These are phyloP conservation scores for Santalum album DNA, from an alignment of 164 flowering plant species.

Conservation along the genomic window DNA sequence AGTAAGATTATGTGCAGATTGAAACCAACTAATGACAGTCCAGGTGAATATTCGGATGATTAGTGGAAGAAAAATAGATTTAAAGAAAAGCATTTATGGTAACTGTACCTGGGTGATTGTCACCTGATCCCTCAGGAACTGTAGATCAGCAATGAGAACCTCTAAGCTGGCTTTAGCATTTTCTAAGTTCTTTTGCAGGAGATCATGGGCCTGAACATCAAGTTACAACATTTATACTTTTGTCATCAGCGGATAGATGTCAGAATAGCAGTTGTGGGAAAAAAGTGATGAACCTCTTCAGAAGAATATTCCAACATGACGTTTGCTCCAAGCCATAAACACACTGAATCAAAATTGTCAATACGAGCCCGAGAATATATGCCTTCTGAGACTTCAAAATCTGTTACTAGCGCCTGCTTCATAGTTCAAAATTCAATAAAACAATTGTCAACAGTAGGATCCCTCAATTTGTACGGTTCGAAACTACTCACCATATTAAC, in stretches of 20 bases:
- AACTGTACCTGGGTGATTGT: constrained; percentile 70
- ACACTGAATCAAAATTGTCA: constrained; percentile 66
- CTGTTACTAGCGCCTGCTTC: constrained; percentile 62
- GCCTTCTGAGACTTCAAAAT: constrained; percentile 97
- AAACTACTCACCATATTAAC: too few relatives aligned
- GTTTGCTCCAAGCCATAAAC: constrained; percentile 97
- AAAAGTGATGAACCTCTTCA: constrained; percentile 39
- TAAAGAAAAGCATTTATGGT: too few relatives aligned
- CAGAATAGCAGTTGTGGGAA: too few relatives aligned
- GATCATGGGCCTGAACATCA: constrained; percentile 53
- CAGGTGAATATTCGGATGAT: too few relatives aligned
- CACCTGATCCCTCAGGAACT: constrained; percentile 82
- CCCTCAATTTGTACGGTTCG: too few relatives aligned
- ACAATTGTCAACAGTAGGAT: neutral
- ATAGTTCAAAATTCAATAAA: neutral
- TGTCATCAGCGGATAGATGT: constrained; percentile 3
- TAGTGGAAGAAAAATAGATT: too few relatives aligned
- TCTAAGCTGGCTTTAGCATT: constrained; percentile 94
- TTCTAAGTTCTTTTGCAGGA: constrained; percentile 66
- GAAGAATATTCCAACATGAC: constrained; percentile 92
- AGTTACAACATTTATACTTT: neutral
- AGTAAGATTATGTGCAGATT: too few relatives aligned
- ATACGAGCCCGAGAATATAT: constrained; percentile 82
- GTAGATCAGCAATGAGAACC: constrained; percentile 68
- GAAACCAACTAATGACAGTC: too few relatives aligned